Evolutionary conservation across 495 filamentous ascomycete genomes (phyloP).

Genomic region (Penicillium soppii): DNA sequence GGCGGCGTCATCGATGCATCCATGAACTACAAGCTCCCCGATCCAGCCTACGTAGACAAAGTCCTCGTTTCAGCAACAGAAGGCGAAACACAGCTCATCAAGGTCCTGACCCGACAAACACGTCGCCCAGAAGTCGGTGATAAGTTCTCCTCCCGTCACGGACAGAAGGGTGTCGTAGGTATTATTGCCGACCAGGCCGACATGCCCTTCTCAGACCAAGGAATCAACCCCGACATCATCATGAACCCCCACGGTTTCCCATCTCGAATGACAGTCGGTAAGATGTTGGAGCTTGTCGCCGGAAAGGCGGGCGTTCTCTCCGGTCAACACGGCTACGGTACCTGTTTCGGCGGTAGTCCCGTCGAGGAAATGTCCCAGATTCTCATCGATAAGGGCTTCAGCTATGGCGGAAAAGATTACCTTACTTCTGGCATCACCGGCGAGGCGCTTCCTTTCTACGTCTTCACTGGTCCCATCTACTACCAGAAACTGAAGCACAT

Average conservation of each 20-base stretch:
- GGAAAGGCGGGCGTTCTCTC: conserved; percentile 89
- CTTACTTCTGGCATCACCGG: conserved; percentile 94
- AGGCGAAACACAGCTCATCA: conserved; percentile 74
- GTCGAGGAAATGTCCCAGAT: conserved; percentile 86
- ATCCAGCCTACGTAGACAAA: conserved; percentile 89
- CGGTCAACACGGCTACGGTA: conserved; percentile 84
- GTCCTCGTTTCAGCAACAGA: conserved; percentile 88
- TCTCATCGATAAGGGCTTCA: conserved; percentile 85
- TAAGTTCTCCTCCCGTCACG: conserved; percentile 97
- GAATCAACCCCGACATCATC: conserved; percentile 94
- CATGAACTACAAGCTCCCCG: conserved; percentile 78
- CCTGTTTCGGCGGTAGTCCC: conserved; percentile 90
- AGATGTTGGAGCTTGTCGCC: conserved; percentile 91
- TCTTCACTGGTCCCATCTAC: conserved; percentile 98
- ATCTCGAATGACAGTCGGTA: conserved; percentile 98
- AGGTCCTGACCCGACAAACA: conserved; percentile 90
- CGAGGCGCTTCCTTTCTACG: conserved; percentile 88
- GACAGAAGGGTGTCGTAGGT: conserved; percentile 96
- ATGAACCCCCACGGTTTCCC: conserved; percentile 99
- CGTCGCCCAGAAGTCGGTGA: conserved; percentile 92
- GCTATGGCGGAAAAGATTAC: conserved; percentile 94
- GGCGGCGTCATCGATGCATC: conserved; percentile 58
- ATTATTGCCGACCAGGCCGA: conserved; percentile 95
- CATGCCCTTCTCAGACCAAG: conserved; percentile 91
- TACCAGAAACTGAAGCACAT: conserved; percentile 99